Percentiles rank a stretch among this genome's conserved stretches.
phyloP scores from a whole-genome alignment of 148 eudicot genomes.

The Oxyria digyna region DNA sequence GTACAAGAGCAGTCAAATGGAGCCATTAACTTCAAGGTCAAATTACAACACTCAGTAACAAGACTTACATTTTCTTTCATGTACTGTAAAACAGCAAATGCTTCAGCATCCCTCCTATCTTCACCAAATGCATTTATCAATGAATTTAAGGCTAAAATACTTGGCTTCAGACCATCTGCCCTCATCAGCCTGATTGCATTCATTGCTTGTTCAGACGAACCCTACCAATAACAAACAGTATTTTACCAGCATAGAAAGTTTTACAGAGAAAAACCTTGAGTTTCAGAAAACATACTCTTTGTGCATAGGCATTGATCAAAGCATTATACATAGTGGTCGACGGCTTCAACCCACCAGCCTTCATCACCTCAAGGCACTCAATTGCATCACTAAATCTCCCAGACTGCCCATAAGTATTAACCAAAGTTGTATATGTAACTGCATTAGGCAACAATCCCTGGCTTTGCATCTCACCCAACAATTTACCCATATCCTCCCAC shows the following conservation, averaged over 20 bases:
- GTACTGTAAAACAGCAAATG: conserved; percentile 82
- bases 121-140: conserved; percentile 93
- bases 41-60: not conserved
- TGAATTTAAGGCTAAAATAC: conserved; percentile 76
- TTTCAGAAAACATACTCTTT: conserved; percentile 45
- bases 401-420: conserved; percentile 76
- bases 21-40: not conserved
- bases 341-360: conserved; percentile 76
- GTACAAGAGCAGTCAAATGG: conserved; percentile 4
- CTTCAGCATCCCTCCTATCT: conserved; percentile 80
- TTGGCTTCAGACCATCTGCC: conserved; percentile 77
- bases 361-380: conserved; percentile 94
- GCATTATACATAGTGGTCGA: conserved; percentile 90
- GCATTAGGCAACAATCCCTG: conserved; percentile 83
- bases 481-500: conserved; percentile 57
- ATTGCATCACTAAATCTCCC: conserved; percentile 87
- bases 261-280: not conserved
- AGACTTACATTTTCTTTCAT: conserved; percentile 82
- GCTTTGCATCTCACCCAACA: conserved; percentile 69
- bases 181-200: conserved; percentile 82
- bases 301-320: conserved; percentile 94
- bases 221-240: conserved; percentile 35
- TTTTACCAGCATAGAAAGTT: not conserved
- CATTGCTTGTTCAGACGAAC: conserved; percentile 87
- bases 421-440: conserved; percentile 81